Evolutionary conservation across 78 protist genomes (phyloP), one percentile per base, ranked within the genome.

Genomic region (Dictyostelium purpureum): DNA sequence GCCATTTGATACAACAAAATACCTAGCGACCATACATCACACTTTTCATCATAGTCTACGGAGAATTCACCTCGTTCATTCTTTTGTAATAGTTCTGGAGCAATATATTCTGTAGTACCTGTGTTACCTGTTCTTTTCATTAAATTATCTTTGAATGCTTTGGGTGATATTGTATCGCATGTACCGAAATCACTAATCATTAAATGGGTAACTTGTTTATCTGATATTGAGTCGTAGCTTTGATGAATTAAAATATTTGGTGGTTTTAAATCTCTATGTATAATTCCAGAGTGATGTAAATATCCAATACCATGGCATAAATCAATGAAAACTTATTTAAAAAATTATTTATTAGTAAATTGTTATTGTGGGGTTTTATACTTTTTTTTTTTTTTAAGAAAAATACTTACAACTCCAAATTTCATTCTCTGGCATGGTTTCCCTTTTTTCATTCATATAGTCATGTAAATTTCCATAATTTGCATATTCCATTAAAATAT

Each of bases 151-250:
- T 77, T 49, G 7, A 47, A 69, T 31, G 42, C 5, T 6, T 45
- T 45, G 9, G 45, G 26, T 21, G 14, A 6, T 3, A 88, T 56
- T 0, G 94, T 70, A 43, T 78, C 94, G 21, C 96, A 93, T 28
- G 90, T 80, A n/a, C 96, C 96, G 49, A 93, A 93, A 33, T 93
- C 96, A 66, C 94, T 80, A 40, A 93, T 93, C 94, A 93, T 82
- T 6, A 88, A 57, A 66, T 89, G 87, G 1, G 96, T 79, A 7
- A 81, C 89, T 31, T 52, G 78, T 47, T 37, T 71, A 71, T 79
- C 83, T 4, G 69, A 47, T 16, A 75, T 79, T 0, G 94, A 75
- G n/a, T 90, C 94, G 70, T 81, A 79, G 31, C 33, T 26, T 43
- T 79, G 89, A 82, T 92, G 89, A 2, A 92, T 24, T 2, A 92